A percentile compares a stretch with the other conserved stretches of the same genome.
Evolutionary conservation across 306 rosid species (phyloP).

Genomic region (Gynostemma pentaphyllum): DNA sequence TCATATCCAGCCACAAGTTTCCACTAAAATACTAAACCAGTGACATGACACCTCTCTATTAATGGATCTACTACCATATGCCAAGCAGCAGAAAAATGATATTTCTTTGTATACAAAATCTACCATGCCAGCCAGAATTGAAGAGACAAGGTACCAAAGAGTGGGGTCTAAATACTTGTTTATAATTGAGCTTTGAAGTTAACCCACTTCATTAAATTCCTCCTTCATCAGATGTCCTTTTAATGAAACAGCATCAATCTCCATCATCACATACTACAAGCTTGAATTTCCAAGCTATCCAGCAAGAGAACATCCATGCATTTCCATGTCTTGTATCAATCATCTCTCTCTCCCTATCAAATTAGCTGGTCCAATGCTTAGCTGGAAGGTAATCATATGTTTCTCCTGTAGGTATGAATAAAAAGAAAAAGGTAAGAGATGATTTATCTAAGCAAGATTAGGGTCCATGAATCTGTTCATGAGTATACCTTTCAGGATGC

Average conservation of each 20-base stretch:
- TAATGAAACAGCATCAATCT: not conserved
- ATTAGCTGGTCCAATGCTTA: not conserved
- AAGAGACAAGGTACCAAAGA: conserved; percentile 9
- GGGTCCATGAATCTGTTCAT: not conserved
- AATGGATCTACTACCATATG: not conserved
- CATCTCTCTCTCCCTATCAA: not conserved
- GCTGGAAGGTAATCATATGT: not conserved
- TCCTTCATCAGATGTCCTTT: not conserved
- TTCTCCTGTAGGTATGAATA: not conserved
- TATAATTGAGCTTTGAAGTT: conserved; percentile 8
- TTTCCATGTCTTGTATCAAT: not conserved
- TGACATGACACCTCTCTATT: not conserved
- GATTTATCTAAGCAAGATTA: not conserved
- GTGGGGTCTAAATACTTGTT: conserved; percentile 5
- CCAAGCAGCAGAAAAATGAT: not conserved
- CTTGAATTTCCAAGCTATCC: not conserved
- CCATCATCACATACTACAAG: not conserved
- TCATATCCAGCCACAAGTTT: not conserved
- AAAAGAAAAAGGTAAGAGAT: not conserved
- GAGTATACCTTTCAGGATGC: not conserved
- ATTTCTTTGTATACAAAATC: not conserved
- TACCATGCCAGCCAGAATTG: conserved; percentile 1
- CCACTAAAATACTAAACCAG: not conserved
- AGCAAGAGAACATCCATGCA: not conserved
- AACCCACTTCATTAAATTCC: conserved; percentile 6